Conservation (phyloP, 2,329 filamentous ascomycete species). For the Fusarium sp. region DNA sequence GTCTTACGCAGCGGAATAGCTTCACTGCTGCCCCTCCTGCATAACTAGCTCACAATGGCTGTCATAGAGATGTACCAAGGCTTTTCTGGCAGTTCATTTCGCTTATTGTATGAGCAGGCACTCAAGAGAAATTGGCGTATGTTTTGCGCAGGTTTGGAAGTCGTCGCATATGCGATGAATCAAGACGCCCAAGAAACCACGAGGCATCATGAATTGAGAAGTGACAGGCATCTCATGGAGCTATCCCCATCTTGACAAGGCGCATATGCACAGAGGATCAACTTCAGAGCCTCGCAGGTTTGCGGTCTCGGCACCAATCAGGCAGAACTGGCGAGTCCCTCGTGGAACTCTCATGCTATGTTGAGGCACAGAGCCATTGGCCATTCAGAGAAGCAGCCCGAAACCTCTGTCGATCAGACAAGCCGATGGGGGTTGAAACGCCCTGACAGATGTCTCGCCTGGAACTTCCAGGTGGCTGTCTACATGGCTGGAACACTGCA, state of each 20-base stretch:
- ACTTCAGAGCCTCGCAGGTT: neutral
- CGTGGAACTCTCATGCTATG: neutral
- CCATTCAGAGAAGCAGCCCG: neutral
- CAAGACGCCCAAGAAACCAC: neutral
- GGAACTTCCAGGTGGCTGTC: no score
- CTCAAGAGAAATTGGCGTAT: no score
- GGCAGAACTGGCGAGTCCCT: no score
- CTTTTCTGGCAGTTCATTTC: neutral
- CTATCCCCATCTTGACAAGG: neutral
- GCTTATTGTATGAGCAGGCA: neutral
- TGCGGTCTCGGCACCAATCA: neutral
- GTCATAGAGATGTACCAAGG: neutral
- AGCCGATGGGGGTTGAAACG: neutral
- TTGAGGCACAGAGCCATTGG: neutral
- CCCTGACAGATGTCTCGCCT: neutral
- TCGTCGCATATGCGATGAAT: no score
- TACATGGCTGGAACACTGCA: neutral
- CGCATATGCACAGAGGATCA: neutral
- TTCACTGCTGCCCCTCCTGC: neutral
- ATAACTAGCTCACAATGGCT: neutral
- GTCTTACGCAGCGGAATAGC: neutral
- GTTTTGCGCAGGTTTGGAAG: no score
- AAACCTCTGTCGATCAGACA: neutral
- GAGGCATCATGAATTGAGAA: neutral
- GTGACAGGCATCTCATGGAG: neutral